Base-by-base conservation (phyloP, 345 rosid genomes). In the Sonneratia caseolaris region DNA sequence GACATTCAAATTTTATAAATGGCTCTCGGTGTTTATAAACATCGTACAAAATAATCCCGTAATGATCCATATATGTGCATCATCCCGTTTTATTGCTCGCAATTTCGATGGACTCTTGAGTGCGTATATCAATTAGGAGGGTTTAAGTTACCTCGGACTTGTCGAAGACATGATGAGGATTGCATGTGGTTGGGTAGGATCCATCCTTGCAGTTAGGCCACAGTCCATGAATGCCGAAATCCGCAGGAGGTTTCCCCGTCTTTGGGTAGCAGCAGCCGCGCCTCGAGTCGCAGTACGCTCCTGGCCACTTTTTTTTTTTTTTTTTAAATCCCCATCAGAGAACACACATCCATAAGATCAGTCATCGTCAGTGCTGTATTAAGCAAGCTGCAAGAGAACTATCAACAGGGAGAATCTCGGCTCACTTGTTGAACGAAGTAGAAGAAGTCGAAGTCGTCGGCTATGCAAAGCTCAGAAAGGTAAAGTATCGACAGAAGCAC, bases 211-310 rank as follows among this genome's bases (percentile, higher is more conserved):
- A 84, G 68, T 90, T 86, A 38, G 98, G 96, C 98, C 98, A 93
- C n/a, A 93, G 89, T 24, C 98, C 98, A 47, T 90, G 98, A 69
- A 90, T 87, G 65, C 97, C 87, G 62, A 93, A 93, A 84, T 90
- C 93, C 4, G 97, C 84, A 0, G 73, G 84, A 0, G 98, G 98
- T 75, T 90, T 93, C 68, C 98, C 98, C 0, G 88, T 76, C 53
- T 81, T 84, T 38, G 98, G 98, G 77, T 93, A 90, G 76, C 97
- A 93, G 65, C 98, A 93, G 36, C 79, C 72, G 2, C 76, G 85
- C 57, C 74, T 76, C 27, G 93, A 80, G 76, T 90, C 93, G 62
- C 97, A 91, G 71, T 89, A 91, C 0, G 98, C 80, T 67, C 98
- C 98, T 10, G 98, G 98, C 97, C 98, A 91, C 98, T 93, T 72